Evolutionary conservation across 306 rosid species (phyloP).

Genomic region (Cajanus cajan): DNA sequence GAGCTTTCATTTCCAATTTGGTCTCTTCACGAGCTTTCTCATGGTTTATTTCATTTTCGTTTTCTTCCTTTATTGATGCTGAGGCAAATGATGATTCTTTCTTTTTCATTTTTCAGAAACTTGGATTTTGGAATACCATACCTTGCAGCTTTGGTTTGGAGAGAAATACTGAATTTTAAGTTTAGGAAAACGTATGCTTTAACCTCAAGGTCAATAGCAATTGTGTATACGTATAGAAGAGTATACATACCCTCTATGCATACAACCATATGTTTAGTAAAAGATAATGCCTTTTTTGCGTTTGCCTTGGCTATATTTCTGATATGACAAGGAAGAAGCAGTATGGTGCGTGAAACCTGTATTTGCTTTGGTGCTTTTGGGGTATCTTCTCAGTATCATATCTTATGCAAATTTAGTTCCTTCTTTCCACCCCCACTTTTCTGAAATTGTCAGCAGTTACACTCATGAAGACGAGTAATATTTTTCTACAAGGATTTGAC

Average conservation of each 20-base stretch:
- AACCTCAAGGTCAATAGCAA: background rate
- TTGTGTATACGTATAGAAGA: background rate
- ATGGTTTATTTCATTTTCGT: background rate
- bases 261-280: background rate
- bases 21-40: slow-evolving; percentile 9
- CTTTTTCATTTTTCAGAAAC: slow-evolving; percentile 1
- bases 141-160: background rate
- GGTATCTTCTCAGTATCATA: background rate
- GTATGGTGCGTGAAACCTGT: background rate
- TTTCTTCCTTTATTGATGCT: background rate
- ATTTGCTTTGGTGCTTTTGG: background rate
- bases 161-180: background rate
- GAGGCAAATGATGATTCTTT: background rate
- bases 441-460: background rate
- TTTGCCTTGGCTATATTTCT: background rate
- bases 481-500: background rate
- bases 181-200: background rate
- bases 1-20: background rate
- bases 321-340: slow-evolving; percentile 16
- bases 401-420: background rate
- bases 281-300: background rate
- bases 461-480: background rate
- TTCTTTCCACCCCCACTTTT: background rate
- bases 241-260: no score
- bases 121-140: slow-evolving; percentile 9